Base-by-base conservation (phyloP, 1,284 basidiomycete species). In the Apiotrichum montevideense region DNA sequence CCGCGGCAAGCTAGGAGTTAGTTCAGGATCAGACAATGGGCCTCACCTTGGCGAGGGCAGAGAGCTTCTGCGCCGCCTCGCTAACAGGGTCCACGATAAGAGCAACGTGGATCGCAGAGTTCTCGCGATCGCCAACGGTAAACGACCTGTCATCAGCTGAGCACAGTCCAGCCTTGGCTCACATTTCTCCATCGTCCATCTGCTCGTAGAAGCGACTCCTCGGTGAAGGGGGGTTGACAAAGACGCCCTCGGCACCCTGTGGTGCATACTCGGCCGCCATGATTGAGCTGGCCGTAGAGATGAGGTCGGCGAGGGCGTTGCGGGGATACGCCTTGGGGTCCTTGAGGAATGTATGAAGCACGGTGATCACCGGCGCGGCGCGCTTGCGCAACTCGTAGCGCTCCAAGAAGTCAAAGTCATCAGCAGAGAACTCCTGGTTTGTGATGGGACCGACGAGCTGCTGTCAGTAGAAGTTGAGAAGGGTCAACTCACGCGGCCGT, bases 51-150 rank as follows among this genome's bases (percentile, higher is more conserved):
- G 93, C 71, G 39, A 96, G 73, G 52, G 85, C 83, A 0, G 89
- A 83, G 86, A 90, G 94, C 62, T 84, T 84, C 71, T 97, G 93
- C 5, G 89, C 89, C 6, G 80, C 75, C 70, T 91, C 88, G 45
- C 87, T 90, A 33, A 97, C 71, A 1, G 95, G 95, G 68, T 98
- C 88, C 7, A 98, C 62, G 4, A 97, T 70, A 7, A 88, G 81
- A 1, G 83, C 86, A 42, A 97, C 77, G 41, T 88, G 85, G 61
- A 87, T 83, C 15, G 87, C 67, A 0, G 93, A 87, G 0, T 80
- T 83, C 0, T 78, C 70, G 6, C 83, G 81, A 63, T 90, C 79
- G 4, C 92, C 91, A 44, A 85, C 75, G 33, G 82, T 76, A 68
- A 93, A 86, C 4, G 83, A 81, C 41, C 41, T 42, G 41, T 8